Evolutionary conservation across 1,284 basidiomycete species (phyloP).

Genomic region (Ganoderma leucocontextum): DNA sequence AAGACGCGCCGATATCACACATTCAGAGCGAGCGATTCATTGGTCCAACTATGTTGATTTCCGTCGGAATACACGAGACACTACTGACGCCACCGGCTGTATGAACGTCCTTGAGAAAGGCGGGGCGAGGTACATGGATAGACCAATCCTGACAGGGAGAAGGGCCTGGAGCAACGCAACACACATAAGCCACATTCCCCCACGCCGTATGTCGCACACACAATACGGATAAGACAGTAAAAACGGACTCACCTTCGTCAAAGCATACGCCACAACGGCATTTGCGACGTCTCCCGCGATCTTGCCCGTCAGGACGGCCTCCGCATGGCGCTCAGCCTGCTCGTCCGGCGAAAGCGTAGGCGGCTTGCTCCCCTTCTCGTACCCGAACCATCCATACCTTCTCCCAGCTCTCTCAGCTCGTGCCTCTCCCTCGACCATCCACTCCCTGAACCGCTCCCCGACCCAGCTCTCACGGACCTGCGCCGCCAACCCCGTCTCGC

Average conservation of each 20-base stretch:
- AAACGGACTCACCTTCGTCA: constrained; percentile 72
- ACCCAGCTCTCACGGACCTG: constrained; percentile 45
- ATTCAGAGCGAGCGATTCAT: not conserved
- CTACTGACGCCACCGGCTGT: constrained; percentile 21
- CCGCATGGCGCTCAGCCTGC: constrained; percentile 18
- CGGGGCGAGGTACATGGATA: constrained; percentile 30
- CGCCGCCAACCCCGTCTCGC: constrained; percentile 2
- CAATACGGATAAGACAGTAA: no score
- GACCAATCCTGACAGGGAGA: constrained; percentile 30
- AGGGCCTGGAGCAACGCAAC: constrained; percentile 15
- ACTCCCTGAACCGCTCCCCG: constrained; percentile 54
- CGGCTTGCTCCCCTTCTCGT: constrained; percentile 59
- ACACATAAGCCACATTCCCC: not conserved
- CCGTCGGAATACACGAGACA: constrained; percentile 25
- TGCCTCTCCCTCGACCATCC: constrained; percentile 79
- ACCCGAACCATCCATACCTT: constrained; percentile 86
- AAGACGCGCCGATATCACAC: not conserved
- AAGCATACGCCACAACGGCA: constrained; percentile 84
- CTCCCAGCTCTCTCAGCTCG: constrained; percentile 79
- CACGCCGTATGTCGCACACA: not conserved
- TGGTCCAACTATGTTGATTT: constrained; percentile 3
- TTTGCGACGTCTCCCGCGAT: constrained; percentile 79
- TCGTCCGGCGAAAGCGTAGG: constrained; percentile 11
- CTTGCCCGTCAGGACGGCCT: constrained; percentile 33
- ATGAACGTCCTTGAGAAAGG: constrained; percentile 29